Percentiles rank a stretch among this genome's conserved stretches.
Evolutionary conservation across 108 stramenopile genomes (phyloP).

Genomic region (Fragilaria radians): DNA sequence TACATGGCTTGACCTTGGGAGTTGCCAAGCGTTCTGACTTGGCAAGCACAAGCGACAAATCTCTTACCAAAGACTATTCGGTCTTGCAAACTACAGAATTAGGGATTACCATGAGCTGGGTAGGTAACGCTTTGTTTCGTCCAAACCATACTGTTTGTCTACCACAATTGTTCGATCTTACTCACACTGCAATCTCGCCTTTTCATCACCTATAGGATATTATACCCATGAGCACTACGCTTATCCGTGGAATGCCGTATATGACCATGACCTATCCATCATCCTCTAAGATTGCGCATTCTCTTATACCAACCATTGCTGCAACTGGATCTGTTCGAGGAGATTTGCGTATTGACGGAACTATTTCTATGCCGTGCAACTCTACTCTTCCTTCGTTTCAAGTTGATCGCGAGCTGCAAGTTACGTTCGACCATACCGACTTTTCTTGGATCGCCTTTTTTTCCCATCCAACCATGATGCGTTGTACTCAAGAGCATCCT

Average conservation of each 20-base stretch:
- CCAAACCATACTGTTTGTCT: too few species aligned
- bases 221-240: constrained; percentile 47
- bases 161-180: too few species aligned
- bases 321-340: constrained; percentile 20
- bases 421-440: constrained; percentile 65
- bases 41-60: too few species aligned
- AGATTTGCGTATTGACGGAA: constrained; percentile 20
- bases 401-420: constrained; percentile 53
- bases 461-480: constrained; percentile 66
- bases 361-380: constrained; percentile 10
- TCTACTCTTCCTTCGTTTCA: constrained; percentile 6
- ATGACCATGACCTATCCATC: constrained; percentile 71
- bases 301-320: constrained; percentile 39
- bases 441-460: constrained; percentile 90
- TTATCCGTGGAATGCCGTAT: constrained; percentile 88
- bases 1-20: constrained; percentile 67
- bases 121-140: too few species aligned
- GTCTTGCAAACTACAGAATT: constrained; percentile 38
- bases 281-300: neutral
- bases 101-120: constrained; percentile 65
- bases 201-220: neutral
- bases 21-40: constrained; percentile 14
- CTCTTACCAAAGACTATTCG: constrained; percentile 16
- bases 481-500: constrained; percentile 30
- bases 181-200: neutral